phyloP scores from a whole-genome alignment of 352 stramenopile genomes.

The Phytophthora melonis region DNA sequence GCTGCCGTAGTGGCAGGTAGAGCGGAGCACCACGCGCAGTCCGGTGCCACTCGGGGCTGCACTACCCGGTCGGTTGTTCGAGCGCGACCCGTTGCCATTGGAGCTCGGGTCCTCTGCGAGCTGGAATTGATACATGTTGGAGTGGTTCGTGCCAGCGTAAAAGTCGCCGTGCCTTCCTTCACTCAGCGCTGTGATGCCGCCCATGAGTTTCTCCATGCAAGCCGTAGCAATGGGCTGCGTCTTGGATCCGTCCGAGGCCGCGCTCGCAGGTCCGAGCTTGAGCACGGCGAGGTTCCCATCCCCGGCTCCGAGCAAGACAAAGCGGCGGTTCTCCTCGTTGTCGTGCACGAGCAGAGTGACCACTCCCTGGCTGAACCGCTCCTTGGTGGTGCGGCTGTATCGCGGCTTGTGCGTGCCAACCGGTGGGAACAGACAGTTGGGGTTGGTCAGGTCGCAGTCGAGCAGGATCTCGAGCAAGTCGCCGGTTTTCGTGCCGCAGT shows the following conservation, averaged over 20 bases:
- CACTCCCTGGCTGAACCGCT: slow-evolving; percentile 95
- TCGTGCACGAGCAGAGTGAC: slow-evolving; percentile 88
- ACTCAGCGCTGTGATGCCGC: slow-evolving; percentile 92
- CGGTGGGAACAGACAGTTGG: slow-evolving; percentile 78
- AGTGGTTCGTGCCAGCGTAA: slow-evolving; percentile 94
- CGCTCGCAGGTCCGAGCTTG: slow-evolving; percentile 33
- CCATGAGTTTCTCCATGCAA: slow-evolving; percentile 86
- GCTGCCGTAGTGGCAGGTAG: slow-evolving; percentile 91
- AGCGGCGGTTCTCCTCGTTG: slow-evolving; percentile 89
- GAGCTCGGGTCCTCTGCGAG: slow-evolving; percentile 42
- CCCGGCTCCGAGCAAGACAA: slow-evolving; percentile 91
- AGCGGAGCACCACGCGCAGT: slow-evolving; percentile 71
- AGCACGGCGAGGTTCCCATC: slow-evolving; percentile 90
- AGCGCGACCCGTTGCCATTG: slow-evolving; percentile 9
- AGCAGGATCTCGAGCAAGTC: slow-evolving; percentile 96
- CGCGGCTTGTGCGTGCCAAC: slow-evolving; percentile 84
- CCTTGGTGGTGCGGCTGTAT: slow-evolving; percentile 92
- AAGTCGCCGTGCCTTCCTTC: slow-evolving; percentile 88
- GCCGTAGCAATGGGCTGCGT: slow-evolving; percentile 74
- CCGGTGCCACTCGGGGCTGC: slow-evolving; percentile 9
- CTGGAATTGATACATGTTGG: slow-evolving; percentile 94
- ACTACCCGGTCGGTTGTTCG: slow-evolving; percentile 35
- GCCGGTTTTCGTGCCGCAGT: slow-evolving; percentile 95
- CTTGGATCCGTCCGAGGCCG: slow-evolving; percentile 57
- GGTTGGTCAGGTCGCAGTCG: slow-evolving; percentile 94